A percentile compares a stretch with the other conserved stretches of the same genome.
phyloP scores from a whole-genome alignment of 2,329 filamentous ascomycete genomes.

The Ceratocystis colombiana region DNA sequence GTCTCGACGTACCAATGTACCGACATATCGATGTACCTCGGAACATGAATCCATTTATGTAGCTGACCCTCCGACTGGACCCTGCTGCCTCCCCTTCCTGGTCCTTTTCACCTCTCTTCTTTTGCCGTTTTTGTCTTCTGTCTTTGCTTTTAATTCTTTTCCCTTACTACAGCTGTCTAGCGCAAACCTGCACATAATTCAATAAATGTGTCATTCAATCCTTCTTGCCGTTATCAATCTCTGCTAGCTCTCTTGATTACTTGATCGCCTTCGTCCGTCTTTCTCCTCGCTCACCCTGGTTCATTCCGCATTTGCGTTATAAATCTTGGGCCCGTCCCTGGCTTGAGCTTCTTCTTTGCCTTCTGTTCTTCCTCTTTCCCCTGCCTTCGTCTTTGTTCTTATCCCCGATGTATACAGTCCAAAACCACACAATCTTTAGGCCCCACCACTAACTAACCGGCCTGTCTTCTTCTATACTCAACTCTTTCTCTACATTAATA shows the following conservation, averaged over 20 bases:
- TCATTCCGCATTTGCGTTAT: neutral
- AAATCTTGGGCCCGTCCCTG: neutral
- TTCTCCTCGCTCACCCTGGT: neutral
- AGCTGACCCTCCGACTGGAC: neutral
- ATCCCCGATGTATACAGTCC: neutral
- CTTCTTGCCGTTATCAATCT: constrained; percentile 8
- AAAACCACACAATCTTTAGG: neutral
- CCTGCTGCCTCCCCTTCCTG: neutral
- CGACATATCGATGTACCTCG: neutral
- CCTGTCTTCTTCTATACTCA: neutral
- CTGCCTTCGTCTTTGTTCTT: neutral
- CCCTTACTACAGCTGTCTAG: neutral
- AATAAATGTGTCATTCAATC: neutral
- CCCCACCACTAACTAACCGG: neutral
- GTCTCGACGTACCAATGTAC: no score
- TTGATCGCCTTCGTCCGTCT: neutral
- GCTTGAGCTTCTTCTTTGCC: neutral
- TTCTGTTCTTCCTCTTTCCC: neutral
- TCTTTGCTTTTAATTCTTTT: neutral
- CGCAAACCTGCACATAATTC: neutral
- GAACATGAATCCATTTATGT: neutral
- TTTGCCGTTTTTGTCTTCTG: constrained; percentile 2
- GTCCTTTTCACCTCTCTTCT: neutral
- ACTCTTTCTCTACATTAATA: neutral
- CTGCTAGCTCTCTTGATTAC: neutral